A percentile compares a stretch with the other conserved stretches of the same genome.
Evolutionary conservation across 495 filamentous ascomycete genomes (phyloP).

Genomic region (Halenospora varia): DNA sequence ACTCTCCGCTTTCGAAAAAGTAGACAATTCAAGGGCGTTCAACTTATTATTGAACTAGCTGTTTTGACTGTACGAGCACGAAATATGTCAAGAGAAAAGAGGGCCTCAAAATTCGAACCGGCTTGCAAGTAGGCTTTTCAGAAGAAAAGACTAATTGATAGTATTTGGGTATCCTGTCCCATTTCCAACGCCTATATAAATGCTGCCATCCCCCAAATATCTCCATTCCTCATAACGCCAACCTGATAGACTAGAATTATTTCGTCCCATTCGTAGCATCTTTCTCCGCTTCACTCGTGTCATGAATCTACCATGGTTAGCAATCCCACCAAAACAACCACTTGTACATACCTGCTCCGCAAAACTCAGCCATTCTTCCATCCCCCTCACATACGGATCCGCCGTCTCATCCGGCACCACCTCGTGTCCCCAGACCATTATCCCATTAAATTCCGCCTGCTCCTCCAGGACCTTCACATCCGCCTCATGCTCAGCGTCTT

Average conservation of each 20-base stretch:
- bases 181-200: background rate
- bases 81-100: too few species aligned
- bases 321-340: background rate
- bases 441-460: constrained; percentile 64
- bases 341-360: constrained; percentile 43
- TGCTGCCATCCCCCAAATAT: too few species aligned
- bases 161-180: background rate
- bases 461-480: constrained; percentile 55
- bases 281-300: background rate
- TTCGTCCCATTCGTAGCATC: background rate
- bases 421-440: constrained; percentile 84
- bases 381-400: constrained; percentile 55
- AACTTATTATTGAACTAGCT: too few species aligned
- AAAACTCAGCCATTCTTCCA: constrained; percentile 83
- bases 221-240: background rate
- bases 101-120: too few species aligned
- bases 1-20: too few species aligned
- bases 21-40: too few species aligned
- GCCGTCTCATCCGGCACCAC: constrained; percentile 36
- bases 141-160: background rate
- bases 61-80: too few species aligned
- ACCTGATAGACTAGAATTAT: background rate
- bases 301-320: constrained; percentile 19
- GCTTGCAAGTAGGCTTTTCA: too few species aligned
- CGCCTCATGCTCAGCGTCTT: constrained; percentile 46